phyloP scores from a whole-genome alignment of 768 basidiomycete genomes.

The Pleurotus cornucopiae region DNA sequence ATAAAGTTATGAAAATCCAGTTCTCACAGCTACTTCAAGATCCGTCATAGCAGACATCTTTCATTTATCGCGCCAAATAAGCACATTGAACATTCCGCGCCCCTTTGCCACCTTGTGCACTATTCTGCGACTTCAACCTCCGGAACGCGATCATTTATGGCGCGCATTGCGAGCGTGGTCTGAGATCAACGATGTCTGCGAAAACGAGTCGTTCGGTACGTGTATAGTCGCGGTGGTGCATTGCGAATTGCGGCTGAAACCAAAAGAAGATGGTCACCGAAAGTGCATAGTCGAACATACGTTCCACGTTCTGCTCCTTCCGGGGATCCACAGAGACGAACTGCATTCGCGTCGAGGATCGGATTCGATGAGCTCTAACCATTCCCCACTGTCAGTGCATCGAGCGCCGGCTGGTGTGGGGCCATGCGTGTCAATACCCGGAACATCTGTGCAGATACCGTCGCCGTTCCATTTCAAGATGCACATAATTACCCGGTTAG shows the following conservation, averaged over 20 bases:
- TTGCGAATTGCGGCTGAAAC: not conserved
- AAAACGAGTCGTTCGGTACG: conserved; percentile 76
- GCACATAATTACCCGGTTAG: conserved; percentile 65
- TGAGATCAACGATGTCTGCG: conserved; percentile 69
- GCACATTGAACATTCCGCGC: conserved; percentile 62
- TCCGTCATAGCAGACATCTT: conserved; percentile 71
- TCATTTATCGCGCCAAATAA: conserved; percentile 53
- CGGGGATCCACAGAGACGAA: conserved; percentile 58
- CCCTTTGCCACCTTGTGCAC: conserved; percentile 58
- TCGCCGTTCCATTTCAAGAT: conserved; percentile 75
- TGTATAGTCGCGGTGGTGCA: conserved; percentile 5
- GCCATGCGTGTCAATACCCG: conserved; percentile 53
- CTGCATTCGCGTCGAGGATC: conserved; percentile 36
- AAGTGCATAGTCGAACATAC: conserved; percentile 78
- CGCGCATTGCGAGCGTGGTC: conserved; percentile 68
- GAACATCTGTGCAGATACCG: conserved; percentile 53
- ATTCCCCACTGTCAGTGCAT: conserved; percentile 20
- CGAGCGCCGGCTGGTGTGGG: conserved; percentile 27
- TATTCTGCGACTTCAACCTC: conserved; percentile 43
- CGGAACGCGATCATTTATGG: conserved; percentile 39
- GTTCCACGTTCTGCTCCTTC: conserved; percentile 70
- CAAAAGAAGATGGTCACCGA: conserved; percentile 58
- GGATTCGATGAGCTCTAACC: conserved; percentile 26
- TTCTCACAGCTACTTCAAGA: conserved; percentile 72
- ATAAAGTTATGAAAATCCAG: conserved; percentile 72